phyloP scores from a whole-genome alignment of 495 filamentous ascomycete species.

The Penicillium longicatenatum region DNA sequence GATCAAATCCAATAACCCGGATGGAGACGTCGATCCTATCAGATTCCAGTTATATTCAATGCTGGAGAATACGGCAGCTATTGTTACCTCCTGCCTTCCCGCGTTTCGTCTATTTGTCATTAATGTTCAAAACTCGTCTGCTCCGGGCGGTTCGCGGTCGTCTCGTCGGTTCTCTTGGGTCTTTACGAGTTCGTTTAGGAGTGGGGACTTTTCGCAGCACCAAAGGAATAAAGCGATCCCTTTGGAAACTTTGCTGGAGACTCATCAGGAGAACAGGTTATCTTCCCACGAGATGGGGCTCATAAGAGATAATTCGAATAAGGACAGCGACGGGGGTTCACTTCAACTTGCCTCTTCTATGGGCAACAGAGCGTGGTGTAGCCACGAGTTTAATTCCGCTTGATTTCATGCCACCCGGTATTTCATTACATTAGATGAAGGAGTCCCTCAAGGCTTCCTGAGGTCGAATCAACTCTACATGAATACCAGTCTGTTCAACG shows the following conservation, averaged over 20 bases:
- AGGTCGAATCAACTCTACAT: too few species aligned
- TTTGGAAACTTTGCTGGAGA: neutral
- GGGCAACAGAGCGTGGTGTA: neutral
- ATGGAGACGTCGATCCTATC: neutral
- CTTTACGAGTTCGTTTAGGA: neutral
- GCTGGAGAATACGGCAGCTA: neutral
- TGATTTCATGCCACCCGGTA: neutral
- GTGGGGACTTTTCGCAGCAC: neutral
- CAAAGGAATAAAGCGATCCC: neutral
- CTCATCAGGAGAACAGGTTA: neutral
- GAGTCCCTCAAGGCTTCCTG: too few species aligned
- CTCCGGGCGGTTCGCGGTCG: neutral
- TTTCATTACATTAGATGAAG: neutral
- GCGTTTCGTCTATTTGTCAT: neutral
- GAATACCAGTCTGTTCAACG: too few species aligned
- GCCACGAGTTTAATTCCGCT: neutral
- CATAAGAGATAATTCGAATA: neutral
- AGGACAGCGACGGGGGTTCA: neutral
- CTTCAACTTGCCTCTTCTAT: neutral
- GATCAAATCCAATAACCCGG: neutral
- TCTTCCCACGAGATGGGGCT: neutral
- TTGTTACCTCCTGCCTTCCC: neutral
- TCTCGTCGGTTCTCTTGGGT: neutral
- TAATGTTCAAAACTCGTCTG: neutral
- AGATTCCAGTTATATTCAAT: neutral